Conservation (phyloP, 148 eudicot genomes). For the Rhododendron molle region DNA sequence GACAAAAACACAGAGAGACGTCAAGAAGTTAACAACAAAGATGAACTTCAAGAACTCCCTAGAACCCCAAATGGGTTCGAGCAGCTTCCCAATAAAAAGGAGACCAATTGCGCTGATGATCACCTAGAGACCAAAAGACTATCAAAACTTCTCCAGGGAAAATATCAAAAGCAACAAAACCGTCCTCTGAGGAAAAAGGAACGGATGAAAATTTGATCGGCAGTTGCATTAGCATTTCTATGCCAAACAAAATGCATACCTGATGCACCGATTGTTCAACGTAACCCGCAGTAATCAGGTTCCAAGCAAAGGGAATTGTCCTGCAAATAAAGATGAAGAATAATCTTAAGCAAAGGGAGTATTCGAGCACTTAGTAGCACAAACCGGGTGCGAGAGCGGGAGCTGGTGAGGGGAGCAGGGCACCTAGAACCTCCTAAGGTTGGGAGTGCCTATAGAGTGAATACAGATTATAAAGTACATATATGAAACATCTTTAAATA, state of each 20-base stretch:
- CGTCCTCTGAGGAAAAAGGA: neutral
- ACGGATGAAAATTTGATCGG: neutral
- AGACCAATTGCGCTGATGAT: conserved; percentile 72
- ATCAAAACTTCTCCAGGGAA: neutral
- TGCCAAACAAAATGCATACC: conserved; percentile 38
- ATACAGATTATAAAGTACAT: too few species aligned
- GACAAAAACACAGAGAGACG: conserved; percentile 74
- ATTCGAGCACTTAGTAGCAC: neutral
- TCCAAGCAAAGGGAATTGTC: conserved; percentile 99
- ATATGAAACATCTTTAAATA: too few species aligned
- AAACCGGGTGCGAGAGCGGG: neutral
- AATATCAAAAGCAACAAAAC: conserved; percentile 1
- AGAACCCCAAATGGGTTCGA: conserved; percentile 98
- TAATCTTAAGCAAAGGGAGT: neutral
- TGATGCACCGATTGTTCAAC: conserved; percentile 78
- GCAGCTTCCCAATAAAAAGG: conserved; percentile 84
- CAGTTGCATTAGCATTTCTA: neutral
- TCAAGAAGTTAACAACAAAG: conserved; percentile 79
- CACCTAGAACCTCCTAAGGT: too few species aligned
- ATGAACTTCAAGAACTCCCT: conserved; percentile 94
- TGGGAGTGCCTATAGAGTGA: too few species aligned
- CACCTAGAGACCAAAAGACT: conserved; percentile 38
- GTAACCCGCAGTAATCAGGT: conserved; percentile 92
- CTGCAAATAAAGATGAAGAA: conserved; percentile 31
- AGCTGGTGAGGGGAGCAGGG: too few species aligned